Conservation (phyloP, 2,329 filamentous ascomycete genomes). For the Arthrobotrys conoides region DNA sequence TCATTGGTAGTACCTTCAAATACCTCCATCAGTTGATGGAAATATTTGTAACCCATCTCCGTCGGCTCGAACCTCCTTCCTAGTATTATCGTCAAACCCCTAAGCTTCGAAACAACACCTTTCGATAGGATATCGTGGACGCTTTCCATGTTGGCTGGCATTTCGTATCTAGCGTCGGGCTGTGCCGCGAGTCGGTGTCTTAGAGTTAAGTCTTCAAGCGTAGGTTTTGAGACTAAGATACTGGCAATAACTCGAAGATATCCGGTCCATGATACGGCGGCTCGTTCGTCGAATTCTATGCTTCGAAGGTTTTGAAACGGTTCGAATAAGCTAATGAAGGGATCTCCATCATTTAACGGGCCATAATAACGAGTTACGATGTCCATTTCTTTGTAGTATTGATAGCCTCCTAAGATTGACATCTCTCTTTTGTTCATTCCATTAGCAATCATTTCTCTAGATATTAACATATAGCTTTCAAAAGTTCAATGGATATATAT, state of each 20-base stretch:
- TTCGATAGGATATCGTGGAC: slow-evolving; percentile 19
- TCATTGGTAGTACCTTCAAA: slow-evolving; percentile 30
- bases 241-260: slow-evolving; percentile 40
- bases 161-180: background rate
- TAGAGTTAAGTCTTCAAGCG: slow-evolving; percentile 32
- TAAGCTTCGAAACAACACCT: slow-evolving; percentile 34
- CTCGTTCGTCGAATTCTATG: slow-evolving; percentile 49
- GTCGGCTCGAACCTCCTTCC: slow-evolving; percentile 36
- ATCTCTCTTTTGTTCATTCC: slow-evolving; percentile 22
- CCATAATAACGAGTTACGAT: slow-evolving; percentile 50
- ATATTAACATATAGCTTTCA: too few relatives aligned
- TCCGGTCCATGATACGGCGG: slow-evolving; percentile 32
- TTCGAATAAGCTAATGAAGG: slow-evolving; percentile 31
- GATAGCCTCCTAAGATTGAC: slow-evolving; percentile 38
- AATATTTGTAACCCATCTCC: slow-evolving; percentile 49
- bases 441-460: background rate
- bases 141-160: slow-evolving; percentile 22
- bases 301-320: slow-evolving; percentile 31
- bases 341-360: slow-evolving; percentile 13
- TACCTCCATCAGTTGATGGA: slow-evolving; percentile 39
- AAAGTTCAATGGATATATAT: too few relatives aligned
- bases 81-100: slow-evolving; percentile 27
- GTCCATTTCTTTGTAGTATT: slow-evolving; percentile 52
- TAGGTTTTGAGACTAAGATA: slow-evolving; percentile 41
- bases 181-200: slow-evolving; percentile 34